Base-by-base conservation (phyloP, 2,329 filamentous ascomycete genomes). In the Sclerotinia subarctica region DNA sequence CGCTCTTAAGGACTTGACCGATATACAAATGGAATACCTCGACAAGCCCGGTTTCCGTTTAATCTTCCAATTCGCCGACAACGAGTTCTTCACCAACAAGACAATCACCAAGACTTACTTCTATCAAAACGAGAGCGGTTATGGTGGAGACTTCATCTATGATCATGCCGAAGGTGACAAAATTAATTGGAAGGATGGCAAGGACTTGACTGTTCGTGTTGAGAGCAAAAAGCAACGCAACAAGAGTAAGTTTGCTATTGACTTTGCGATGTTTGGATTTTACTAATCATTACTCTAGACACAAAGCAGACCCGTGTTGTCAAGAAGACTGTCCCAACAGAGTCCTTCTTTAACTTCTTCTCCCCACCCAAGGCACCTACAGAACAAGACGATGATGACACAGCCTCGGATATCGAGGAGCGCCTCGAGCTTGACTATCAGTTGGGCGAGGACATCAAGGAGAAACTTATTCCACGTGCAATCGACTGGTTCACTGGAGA, bases 171-270 rank as follows among this genome's bases (percentile, higher is more conserved):
- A 99, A 80, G 95, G 96, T 73, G 92, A 97, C 80, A 95, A 96
- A 86, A 96, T 99, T 77, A 90, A 97, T 75, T 99, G 95, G 95
- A 95, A 96, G 83, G 83, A 89, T 13, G 90, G 90, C 76, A 93
- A 96, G 81, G 95, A 99, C 78, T 84, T 99, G 75, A 99, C 95
- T 57, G 91, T 98, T 73, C 90, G 92, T 74, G 84, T 98, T 70
- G 95, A 99, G 86, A 96, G 93, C 86, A 99, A 99, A 88, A 99
- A 99, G 86, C 95, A 99, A 84, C 88, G 95, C 73, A 99, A 99
- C 84, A 99, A 98, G 88, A 98, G 95, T 99, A 85, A 83, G 88
- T 79, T 44, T 46, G 15, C 29, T 35, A 35, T 21, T 21, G 54
- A 52, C 64, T 29, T 24, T 17, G 26, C 44, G 49, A 29, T 24